Base-by-base conservation (phyloP, 495 filamentous ascomycete genomes). In the Daldinia bambusicola region DNA sequence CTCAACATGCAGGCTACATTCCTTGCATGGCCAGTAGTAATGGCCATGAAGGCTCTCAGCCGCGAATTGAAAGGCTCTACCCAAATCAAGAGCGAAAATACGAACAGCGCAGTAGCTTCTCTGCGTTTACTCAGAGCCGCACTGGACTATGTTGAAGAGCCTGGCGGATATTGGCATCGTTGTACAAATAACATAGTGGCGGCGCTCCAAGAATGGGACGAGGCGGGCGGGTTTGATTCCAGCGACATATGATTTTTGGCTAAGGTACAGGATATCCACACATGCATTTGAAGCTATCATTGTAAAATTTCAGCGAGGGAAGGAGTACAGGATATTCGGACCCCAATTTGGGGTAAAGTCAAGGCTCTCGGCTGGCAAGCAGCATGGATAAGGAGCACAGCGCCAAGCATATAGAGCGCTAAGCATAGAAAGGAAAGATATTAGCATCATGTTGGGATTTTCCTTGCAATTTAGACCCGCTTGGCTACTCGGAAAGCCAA, bases 31-130 rank as follows among this genome's bases (percentile, higher is more conserved):
- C 55, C 55, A 6, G 6, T 58, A 12, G 55, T 58, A 7, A 38
- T 58, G 55, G 55, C 55, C 9, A 58, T 58, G 55, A 58, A 58
- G 13, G 32, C 55, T 26, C 36, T 58, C 12, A 40, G 55, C 18
- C 55, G 55, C 10, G 55, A 58, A 7, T n/a, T 58, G 6, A 58
- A 38, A 36, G 8, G 20, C 10, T 58, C 55, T 2, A 58, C 32
- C 1, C 55, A 58, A 30, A 16, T 38, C 3, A 58, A 58, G 55
- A 58, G 55, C 32, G 55, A 58, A 26, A 36, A n/a, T 22, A 58
- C 55, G 32, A 36, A 16, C 34, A 41, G 55, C 20, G 55, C 55
- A 20, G 16, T 58, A 26, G 6, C 34, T 10, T 58, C 55, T 40
- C 20, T 58, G 40, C 32, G 55, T 3, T 20, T 58, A 40, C 55